A percentile compares a stretch with the other conserved stretches of the same genome.
phyloP scores from a whole-genome alignment of 2,329 filamentous ascomycete genomes.

The Penicillium sp. region DNA sequence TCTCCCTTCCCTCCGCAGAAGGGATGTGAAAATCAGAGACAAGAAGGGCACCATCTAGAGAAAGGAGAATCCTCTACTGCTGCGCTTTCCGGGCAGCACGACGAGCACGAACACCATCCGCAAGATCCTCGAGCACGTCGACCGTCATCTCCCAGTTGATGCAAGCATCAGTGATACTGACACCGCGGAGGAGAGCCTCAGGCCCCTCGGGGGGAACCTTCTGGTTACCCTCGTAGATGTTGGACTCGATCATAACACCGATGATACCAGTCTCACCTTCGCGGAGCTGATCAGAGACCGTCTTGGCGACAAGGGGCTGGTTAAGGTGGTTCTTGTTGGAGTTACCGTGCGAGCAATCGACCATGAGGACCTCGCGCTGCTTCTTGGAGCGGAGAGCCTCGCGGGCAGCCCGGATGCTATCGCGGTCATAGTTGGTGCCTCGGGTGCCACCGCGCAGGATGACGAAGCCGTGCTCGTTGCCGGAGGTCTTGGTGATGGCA shows the following conservation, averaged over 20 bases:
- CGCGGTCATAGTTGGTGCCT: constrained; percentile 90
- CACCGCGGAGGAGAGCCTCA: constrained; percentile 74
- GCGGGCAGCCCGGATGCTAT: constrained; percentile 74
- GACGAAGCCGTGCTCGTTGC: constrained; percentile 96
- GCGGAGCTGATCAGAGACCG: constrained; percentile 78
- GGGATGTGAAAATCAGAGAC: neutral
- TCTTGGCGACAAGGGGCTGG: constrained; percentile 86
- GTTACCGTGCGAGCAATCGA: constrained; percentile 98
- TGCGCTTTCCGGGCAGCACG: constrained; percentile 50
- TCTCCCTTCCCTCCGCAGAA: neutral
- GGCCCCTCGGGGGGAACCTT: constrained; percentile 85
- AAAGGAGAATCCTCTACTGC: constrained; percentile 17
- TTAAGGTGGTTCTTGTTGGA: constrained; percentile 97
- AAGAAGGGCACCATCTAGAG: constrained; percentile 10
- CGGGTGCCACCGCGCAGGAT: constrained; percentile 88
- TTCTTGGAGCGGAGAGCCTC: constrained; percentile 77
- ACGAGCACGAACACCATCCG: constrained; percentile 74
- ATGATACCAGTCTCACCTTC: constrained; percentile 85
- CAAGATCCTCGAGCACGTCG: constrained; percentile 76
- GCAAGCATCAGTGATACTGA: constrained; percentile 94
- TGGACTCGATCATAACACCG: constrained; percentile 98
- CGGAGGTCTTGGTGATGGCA: constrained; percentile 86
- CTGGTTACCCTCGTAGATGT: constrained; percentile 87
- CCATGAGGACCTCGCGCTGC: constrained; percentile 87
- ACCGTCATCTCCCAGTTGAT: constrained; percentile 90